These are phyloP conservation scores for Cercospora zeina DNA, from an alignment of 2,329 filamentous ascomycete species.

Conservation along the genomic window DNA sequence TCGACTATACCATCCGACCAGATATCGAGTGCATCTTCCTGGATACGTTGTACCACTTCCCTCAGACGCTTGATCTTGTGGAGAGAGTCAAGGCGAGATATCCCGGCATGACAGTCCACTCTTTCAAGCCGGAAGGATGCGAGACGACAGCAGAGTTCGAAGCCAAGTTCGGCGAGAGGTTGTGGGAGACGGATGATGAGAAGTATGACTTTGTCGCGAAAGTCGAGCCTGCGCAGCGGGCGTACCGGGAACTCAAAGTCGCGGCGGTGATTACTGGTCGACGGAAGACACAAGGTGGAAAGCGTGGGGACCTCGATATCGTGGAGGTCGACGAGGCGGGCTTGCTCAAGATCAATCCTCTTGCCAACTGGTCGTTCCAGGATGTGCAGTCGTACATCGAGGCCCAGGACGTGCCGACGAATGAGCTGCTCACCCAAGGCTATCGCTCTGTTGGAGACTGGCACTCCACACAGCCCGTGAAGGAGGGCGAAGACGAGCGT, in stretches of 20 bases:
- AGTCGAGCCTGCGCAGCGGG: slow-evolving; percentile 91
- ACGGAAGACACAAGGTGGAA: slow-evolving; percentile 86
- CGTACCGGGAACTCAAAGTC: slow-evolving; percentile 83
- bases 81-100: slow-evolving; percentile 74
- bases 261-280: slow-evolving; percentile 90
- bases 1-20: slow-evolving; percentile 61
- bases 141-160: slow-evolving; percentile 76
- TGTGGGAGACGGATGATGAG: slow-evolving; percentile 84
- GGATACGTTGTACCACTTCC: slow-evolving; percentile 57
- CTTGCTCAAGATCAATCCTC: slow-evolving; percentile 94
- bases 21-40: slow-evolving; percentile 55
- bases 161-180: slow-evolving; percentile 72
- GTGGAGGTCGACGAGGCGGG: slow-evolving; percentile 90
- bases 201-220: slow-evolving; percentile 97
- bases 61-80: slow-evolving; percentile 54
- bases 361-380: slow-evolving; percentile 89
- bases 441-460: slow-evolving; percentile 99
- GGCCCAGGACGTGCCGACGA: slow-evolving; percentile 88
- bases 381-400: slow-evolving; percentile 87
- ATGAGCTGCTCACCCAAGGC: slow-evolving; percentile 83
- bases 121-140: slow-evolving; percentile 81
- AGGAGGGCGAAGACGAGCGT: slow-evolving; percentile 90
- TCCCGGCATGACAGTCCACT: slow-evolving; percentile 75
- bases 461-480: slow-evolving; percentile 91
- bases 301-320: slow-evolving; percentile 85